phyloP scores from a whole-genome alignment of 129 eudicot species.

The Flaveria brownii region DNA sequence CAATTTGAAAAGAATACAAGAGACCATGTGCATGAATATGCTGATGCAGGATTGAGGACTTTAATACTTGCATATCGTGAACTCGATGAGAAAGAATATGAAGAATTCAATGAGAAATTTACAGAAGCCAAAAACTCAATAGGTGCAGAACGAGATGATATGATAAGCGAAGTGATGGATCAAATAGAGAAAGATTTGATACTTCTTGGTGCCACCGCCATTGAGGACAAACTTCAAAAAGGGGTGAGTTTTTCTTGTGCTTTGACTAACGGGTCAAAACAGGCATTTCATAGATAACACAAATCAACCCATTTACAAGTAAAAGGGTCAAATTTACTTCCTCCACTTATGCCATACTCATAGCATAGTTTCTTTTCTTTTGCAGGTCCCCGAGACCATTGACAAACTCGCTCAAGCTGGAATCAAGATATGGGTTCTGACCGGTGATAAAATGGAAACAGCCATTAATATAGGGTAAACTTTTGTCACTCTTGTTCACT shows the following conservation, averaged over 20 bases:
- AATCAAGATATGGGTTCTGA: conserved; percentile 66
- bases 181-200: conserved; percentile 59
- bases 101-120: conserved; percentile 41
- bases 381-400: conserved; percentile 66
- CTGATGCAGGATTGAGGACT: conserved; percentile 65
- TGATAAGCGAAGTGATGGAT: conserved; percentile 49
- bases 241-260: conserved; percentile 46
- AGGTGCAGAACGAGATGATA: conserved; percentile 54
- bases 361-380: conserved; percentile 12
- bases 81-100: conserved; percentile 46
- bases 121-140: conserved; percentile 52
- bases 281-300: neutral
- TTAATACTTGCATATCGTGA: conserved; percentile 68
- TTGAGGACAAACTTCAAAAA: conserved; percentile 68
- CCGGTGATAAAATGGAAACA: conserved; percentile 67
- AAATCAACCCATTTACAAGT: neutral
- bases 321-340: conserved; percentile 10
- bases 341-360: neutral
- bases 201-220: conserved; percentile 79
- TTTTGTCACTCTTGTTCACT: conserved; percentile 1
- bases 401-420: conserved; percentile 76
- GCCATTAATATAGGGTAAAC: conserved; percentile 63
- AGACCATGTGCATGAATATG: conserved; percentile 61
- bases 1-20: conserved; percentile 43
- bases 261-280: neutral